Conservation (phyloP, 495 filamentous ascomycete genomes). For the Daldinia loculata region DNA sequence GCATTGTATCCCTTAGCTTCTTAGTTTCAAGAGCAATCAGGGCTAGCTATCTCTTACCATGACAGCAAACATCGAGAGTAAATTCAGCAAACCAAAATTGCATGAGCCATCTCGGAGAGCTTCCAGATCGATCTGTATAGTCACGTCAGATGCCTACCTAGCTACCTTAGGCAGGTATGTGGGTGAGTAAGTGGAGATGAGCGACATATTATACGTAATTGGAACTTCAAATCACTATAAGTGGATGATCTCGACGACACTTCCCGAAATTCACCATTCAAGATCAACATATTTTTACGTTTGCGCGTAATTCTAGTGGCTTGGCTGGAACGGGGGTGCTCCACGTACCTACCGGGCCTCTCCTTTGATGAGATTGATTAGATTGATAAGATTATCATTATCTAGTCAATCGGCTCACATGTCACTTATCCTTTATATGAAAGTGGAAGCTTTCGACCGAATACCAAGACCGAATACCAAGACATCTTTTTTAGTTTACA, state of each 20-base stretch:
- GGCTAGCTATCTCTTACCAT: background rate
- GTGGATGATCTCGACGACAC: background rate
- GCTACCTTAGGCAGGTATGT: slow-evolving; percentile 9
- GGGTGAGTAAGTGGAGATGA: slow-evolving; percentile 3
- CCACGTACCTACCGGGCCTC: background rate
- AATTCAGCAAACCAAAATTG: background rate
- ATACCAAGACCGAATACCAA: slow-evolving; percentile 4
- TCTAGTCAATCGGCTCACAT: slow-evolving; percentile 29
- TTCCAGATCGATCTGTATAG: background rate
- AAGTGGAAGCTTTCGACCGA: slow-evolving; percentile 5
- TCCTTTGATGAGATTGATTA: slow-evolving; percentile 8
- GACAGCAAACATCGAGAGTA: background rate
- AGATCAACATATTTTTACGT: slow-evolving; percentile 15
- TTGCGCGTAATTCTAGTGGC: slow-evolving; percentile 8
- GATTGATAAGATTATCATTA: slow-evolving; percentile 40
- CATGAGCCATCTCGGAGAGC: background rate
- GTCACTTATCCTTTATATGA: slow-evolving; percentile 1
- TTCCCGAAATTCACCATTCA: slow-evolving; percentile 1
- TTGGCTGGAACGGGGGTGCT: slow-evolving; percentile 16
- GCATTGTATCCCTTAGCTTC: too few species aligned
- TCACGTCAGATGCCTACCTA: slow-evolving; percentile 2
- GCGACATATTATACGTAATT: slow-evolving; percentile 6
- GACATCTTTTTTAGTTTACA: background rate
- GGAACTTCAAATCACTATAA: background rate
- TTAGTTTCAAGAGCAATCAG: background rate